phyloP scores from a whole-genome alignment of 2,329 filamentous ascomycete species.

The Exophiala sp. region DNA sequence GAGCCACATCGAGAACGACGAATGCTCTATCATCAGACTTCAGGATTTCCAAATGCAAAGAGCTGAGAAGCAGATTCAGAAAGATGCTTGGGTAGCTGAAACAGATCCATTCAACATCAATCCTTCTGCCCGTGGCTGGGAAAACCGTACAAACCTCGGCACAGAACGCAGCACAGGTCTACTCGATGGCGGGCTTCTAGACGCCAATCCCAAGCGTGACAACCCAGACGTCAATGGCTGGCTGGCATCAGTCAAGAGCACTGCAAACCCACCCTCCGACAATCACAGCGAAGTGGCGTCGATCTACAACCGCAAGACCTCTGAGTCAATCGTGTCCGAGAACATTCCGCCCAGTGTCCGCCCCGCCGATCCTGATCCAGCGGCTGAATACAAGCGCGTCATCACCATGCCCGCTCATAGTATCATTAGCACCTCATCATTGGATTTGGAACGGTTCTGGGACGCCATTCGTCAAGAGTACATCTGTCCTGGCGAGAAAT shows the following conservation, averaged over 20 bases:
- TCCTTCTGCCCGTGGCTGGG: not conserved
- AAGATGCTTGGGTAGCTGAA: constrained; percentile 29
- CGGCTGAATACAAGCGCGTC: constrained; percentile 3
- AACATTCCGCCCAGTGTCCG: constrained; percentile 2
- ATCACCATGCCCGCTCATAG: constrained; percentile 15
- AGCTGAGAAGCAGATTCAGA: constrained; percentile 49
- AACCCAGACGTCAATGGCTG: constrained; percentile 6
- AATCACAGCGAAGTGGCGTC: constrained; percentile 16
- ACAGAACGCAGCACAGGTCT: not conserved
- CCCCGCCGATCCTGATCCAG: not conserved
- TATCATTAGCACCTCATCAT: constrained; percentile 9
- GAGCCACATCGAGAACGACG: constrained; percentile 52
- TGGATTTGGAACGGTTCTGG: constrained; percentile 34
- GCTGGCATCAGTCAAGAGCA: constrained; percentile 8
- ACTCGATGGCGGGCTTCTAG: not conserved
- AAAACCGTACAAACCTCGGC: not conserved
- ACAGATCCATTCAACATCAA: constrained; percentile 4
- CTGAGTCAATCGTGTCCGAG: constrained; percentile 1
- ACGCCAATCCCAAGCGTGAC: not conserved
- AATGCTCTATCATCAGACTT: constrained; percentile 45
- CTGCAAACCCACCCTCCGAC: constrained; percentile 5
- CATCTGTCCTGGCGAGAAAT: constrained; percentile 32
- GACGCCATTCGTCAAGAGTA: constrained; percentile 32
- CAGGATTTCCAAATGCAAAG: constrained; percentile 48
- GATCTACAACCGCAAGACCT: constrained; percentile 12